Evolutionary conservation across 192 early-diverging fungal genomes (phyloP).

Genomic region (Dissophora ornata): DNA sequence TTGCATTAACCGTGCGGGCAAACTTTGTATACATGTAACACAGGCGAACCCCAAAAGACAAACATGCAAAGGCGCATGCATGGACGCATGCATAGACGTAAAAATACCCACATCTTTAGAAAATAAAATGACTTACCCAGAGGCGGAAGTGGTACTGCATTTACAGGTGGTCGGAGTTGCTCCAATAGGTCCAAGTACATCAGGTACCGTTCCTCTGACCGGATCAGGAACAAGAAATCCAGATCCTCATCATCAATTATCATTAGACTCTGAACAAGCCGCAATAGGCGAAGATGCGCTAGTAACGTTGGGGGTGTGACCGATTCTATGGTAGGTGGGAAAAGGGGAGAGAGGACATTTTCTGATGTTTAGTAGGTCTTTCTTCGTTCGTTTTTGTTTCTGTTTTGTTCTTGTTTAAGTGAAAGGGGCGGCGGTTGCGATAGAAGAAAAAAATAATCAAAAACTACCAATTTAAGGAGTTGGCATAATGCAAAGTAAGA

Average conservation of each 20-base stretch:
- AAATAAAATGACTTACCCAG: constrained; percentile 45
- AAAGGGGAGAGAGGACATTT: constrained; percentile 1
- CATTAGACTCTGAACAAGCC: constrained; percentile 45
- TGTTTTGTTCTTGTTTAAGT: too few species aligned
- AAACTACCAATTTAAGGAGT: too few species aligned
- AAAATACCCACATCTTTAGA: too few species aligned
- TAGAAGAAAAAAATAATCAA: too few species aligned
- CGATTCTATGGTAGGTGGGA: constrained; percentile 16
- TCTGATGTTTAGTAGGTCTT: too few species aligned
- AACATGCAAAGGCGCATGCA: not conserved
- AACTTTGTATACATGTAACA: too few species aligned
- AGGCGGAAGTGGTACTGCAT: constrained; percentile 59
- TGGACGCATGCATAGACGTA: too few species aligned
- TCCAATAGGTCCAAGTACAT: constrained; percentile 62
- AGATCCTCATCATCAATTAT: constrained; percentile 46
- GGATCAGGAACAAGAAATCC: constrained; percentile 62
- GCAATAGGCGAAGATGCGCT: constrained; percentile 39
- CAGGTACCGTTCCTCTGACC: constrained; percentile 66
- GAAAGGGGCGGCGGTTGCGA: too few species aligned
- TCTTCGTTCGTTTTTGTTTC: too few species aligned
- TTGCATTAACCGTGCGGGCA: too few species aligned
- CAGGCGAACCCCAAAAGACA: too few species aligned
- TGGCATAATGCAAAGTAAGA: too few species aligned
- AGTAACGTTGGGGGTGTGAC: constrained; percentile 47
- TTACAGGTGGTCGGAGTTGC: constrained; percentile 35